Evolutionary conservation across 345 rosid species (phyloP).

Genomic region (Carallia pectinifolia): DNA sequence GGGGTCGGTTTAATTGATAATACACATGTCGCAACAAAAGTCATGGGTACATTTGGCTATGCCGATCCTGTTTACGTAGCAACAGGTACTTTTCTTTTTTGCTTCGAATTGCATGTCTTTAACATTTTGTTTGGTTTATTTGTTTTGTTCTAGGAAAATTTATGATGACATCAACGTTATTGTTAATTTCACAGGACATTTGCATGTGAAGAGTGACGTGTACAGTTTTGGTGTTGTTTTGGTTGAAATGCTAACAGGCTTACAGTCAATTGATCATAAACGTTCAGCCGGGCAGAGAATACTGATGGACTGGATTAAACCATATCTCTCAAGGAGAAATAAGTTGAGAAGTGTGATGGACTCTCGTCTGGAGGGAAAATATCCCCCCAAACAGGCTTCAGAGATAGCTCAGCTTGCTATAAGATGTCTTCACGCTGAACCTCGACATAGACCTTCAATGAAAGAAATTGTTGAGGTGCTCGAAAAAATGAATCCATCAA

Average conservation of each 20-base stretch:
- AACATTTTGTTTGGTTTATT: not conserved
- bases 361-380: slow-evolving; percentile 8
- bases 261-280: slow-evolving; percentile 1
- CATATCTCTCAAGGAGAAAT: not conserved
- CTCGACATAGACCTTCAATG: slow-evolving; percentile 10
- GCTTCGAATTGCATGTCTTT: not conserved
- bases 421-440: not conserved
- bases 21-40: not conserved
- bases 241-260: slow-evolving; percentile 19
- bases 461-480: slow-evolving; percentile 12
- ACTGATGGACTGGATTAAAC: slow-evolving; percentile 1
- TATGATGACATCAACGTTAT: not conserved
- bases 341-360: slow-evolving; percentile 12
- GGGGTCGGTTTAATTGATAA: not conserved
- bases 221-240: slow-evolving; percentile 19
- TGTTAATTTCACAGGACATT: slow-evolving; percentile 8
- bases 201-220: slow-evolving; percentile 16
- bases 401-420: slow-evolving; percentile 6
- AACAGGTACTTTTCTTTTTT: not conserved
- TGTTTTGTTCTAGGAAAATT: not conserved
- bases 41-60: slow-evolving; percentile 1
- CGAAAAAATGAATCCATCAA: not conserved
- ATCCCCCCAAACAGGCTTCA: slow-evolving; percentile 1
- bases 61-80: not conserved
- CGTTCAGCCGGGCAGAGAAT: not conserved